Percentiles rank a stretch among this genome's conserved stretches.
These are phyloP conservation scores for Rusavskia elegans DNA, from an alignment of 495 filamentous ascomycete species.

Conservation along the genomic window DNA sequence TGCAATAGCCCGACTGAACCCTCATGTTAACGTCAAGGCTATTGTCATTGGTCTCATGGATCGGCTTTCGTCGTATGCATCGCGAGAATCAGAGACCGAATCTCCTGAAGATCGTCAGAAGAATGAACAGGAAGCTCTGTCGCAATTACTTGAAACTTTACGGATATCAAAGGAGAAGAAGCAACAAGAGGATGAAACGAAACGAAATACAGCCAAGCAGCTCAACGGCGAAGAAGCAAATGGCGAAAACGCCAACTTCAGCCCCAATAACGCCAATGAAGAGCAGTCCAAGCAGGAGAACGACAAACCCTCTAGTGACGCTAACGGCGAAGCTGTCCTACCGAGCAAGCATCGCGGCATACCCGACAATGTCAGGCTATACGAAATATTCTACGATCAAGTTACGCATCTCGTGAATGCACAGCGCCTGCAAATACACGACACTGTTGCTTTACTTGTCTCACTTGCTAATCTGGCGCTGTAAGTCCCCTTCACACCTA, in stretches of 20 bases:
- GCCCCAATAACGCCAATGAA: constrained; percentile 9
- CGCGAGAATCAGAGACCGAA: constrained; percentile 69
- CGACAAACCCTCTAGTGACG: constrained; percentile 15
- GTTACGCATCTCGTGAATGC: constrained; percentile 83
- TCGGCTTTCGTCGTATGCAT: constrained; percentile 78
- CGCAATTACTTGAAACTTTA: constrained; percentile 59
- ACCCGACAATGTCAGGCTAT: constrained; percentile 74
- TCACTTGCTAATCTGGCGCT: constrained; percentile 85
- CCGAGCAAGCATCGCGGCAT: constrained; percentile 49
- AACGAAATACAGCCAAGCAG: not conserved
- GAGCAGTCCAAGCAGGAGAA: constrained; percentile 15
- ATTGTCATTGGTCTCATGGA: constrained; percentile 99
- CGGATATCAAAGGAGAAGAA: constrained; percentile 48
- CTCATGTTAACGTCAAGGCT: constrained; percentile 90
- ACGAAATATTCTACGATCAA: constrained; percentile 96
- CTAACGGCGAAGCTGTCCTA: constrained; percentile 22
- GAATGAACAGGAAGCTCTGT: constrained; percentile 70
- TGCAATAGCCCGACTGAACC: constrained; percentile 80
- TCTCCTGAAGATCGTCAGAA: constrained; percentile 54
- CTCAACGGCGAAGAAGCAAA: constrained; percentile 25
- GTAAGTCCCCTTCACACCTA: constrained; percentile 17
- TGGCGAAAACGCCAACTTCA: constrained; percentile 26
- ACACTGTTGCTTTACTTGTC: constrained; percentile 81
- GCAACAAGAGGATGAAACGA: constrained; percentile 19
- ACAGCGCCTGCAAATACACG: constrained; percentile 81